phyloP scores from a whole-genome alignment of 306 rosid species.

The Phaseolus lunatus region DNA sequence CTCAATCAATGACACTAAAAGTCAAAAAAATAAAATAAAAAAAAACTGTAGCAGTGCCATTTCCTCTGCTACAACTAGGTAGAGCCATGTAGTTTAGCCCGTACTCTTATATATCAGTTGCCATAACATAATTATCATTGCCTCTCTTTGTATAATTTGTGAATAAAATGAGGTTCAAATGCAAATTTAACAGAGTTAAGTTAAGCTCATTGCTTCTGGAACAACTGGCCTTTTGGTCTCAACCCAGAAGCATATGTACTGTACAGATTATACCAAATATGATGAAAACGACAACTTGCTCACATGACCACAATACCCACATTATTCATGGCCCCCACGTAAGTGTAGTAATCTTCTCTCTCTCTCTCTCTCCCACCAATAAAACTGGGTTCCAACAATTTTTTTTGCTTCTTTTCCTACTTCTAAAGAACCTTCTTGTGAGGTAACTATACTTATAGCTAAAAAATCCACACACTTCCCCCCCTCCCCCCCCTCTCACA shows the following conservation, averaged over 20 bases:
- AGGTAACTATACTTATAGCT: constrained; percentile 48
- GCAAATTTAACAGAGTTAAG: constrained; percentile 27
- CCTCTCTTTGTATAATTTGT: not conserved
- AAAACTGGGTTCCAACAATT: constrained; percentile 42
- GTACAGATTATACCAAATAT: constrained; percentile 53
- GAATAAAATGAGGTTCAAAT: not conserved
- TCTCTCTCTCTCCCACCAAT: constrained; percentile 41
- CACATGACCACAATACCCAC: constrained; percentile 68
- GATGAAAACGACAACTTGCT: constrained; percentile 75
- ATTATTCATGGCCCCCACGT: constrained; percentile 75
- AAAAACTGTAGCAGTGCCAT: constrained; percentile 37
- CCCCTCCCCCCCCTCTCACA: not conserved
- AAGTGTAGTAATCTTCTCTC: constrained; percentile 56
- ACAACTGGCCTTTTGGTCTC: constrained; percentile 46
- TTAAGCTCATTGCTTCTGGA: constrained; percentile 36
- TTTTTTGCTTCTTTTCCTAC: constrained; percentile 43
- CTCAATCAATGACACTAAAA: constrained; percentile 64
- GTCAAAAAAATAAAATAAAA: constrained; percentile 46
- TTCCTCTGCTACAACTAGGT: constrained; percentile 26
- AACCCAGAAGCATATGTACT: constrained; percentile 49
- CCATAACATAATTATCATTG: not conserved
- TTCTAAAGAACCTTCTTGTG: constrained; percentile 54
- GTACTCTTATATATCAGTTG: not conserved
- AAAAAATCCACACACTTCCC: constrained; percentile 28
- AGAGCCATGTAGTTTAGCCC: not conserved